Conservation (phyloP, 2,329 filamentous ascomycete species). For the Chaetoscypha palmicola region DNA sequence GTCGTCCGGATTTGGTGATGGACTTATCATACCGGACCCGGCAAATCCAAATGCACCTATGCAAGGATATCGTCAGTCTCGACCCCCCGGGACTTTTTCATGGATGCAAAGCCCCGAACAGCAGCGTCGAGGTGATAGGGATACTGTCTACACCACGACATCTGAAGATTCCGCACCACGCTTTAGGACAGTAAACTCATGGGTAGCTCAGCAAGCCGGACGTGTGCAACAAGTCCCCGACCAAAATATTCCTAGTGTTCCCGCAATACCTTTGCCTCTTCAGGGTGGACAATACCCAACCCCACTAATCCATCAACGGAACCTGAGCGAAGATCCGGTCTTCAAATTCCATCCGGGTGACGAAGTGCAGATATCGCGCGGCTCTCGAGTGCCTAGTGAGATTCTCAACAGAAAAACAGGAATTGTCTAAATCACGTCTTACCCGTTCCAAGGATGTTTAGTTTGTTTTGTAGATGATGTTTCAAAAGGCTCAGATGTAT, state of each 20-base stretch:
- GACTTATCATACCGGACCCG: conserved; percentile 42
- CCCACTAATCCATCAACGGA: conserved; percentile 24
- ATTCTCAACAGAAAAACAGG: conserved; percentile 28
- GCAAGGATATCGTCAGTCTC: conserved; percentile 19
- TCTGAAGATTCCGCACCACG: conserved; percentile 37
- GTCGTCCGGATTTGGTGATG: conserved; percentile 59
- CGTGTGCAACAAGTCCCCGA: conserved; percentile 40
- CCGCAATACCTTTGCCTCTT: conserved; percentile 18
- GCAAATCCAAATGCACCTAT: conserved; percentile 13
- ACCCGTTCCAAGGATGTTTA: not conserved
- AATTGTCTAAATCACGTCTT: conserved; percentile 4
- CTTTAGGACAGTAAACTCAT: conserved; percentile 53
- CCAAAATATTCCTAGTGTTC: conserved; percentile 27
- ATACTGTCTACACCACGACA: conserved; percentile 28
- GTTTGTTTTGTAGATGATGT: conserved; percentile 12
- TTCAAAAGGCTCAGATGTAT: conserved; percentile 14
- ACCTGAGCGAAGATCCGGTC: conserved; percentile 25
- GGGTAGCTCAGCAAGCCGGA: conserved; percentile 58
- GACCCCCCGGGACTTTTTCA: conserved; percentile 23
- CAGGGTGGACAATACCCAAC: conserved; percentile 15
- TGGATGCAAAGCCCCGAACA: conserved; percentile 22
- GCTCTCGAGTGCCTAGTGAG: conserved; percentile 26
- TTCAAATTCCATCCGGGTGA: conserved; percentile 30
- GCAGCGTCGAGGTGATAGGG: conserved; percentile 19
- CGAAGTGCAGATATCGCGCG: conserved; percentile 24